Evolutionary conservation across 176 grass and related monocot genomes (phyloP).

Genomic region (Ampelocalamus luodianensis): DNA sequence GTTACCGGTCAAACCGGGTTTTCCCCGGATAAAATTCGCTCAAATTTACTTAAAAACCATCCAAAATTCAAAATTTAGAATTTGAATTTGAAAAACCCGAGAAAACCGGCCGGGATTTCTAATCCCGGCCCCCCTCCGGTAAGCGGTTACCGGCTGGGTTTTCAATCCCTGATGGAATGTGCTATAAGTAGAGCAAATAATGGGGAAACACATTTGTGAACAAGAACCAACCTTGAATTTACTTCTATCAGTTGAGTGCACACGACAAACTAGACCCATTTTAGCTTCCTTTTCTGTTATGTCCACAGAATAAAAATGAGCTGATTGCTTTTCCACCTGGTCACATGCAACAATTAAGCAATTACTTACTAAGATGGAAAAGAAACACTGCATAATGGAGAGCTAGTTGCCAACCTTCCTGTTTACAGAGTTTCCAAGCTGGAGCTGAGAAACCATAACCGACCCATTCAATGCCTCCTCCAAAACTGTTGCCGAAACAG

Average conservation of each 20-base stretch:
- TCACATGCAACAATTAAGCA: slow-evolving; percentile 47
- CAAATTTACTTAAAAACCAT: too few species aligned
- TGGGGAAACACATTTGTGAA: neutral
- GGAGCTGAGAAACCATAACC: slow-evolving; percentile 72
- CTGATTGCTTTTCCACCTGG: slow-evolving; percentile 97
- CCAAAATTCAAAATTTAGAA: too few species aligned
- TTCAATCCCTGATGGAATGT: too few species aligned
- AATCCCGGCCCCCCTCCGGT: too few species aligned
- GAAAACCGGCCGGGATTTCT: too few species aligned
- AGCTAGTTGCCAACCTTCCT: slow-evolving; percentile 69
- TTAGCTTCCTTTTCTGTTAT: slow-evolving; percentile 83
- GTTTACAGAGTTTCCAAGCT: slow-evolving; percentile 66
- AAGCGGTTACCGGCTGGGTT: too few species aligned
- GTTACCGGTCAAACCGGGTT: too few species aligned
- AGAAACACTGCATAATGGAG: slow-evolving; percentile 40
- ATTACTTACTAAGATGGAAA: slow-evolving; percentile 32
- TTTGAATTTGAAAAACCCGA: too few species aligned
- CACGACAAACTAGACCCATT: slow-evolving; percentile 87
- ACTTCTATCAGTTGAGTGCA: slow-evolving; percentile 82
- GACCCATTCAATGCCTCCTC: slow-evolving; percentile 95
- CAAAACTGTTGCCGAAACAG: slow-evolving; percentile 91
- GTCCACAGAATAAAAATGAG: slow-evolving; percentile 93
- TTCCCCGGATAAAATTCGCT: too few species aligned
- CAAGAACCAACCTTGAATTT: slow-evolving; percentile 89
- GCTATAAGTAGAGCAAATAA: slow-evolving; percentile 24